phyloP scores from a whole-genome alignment of 306 rosid genomes.

The Dalbergia cultrata region DNA sequence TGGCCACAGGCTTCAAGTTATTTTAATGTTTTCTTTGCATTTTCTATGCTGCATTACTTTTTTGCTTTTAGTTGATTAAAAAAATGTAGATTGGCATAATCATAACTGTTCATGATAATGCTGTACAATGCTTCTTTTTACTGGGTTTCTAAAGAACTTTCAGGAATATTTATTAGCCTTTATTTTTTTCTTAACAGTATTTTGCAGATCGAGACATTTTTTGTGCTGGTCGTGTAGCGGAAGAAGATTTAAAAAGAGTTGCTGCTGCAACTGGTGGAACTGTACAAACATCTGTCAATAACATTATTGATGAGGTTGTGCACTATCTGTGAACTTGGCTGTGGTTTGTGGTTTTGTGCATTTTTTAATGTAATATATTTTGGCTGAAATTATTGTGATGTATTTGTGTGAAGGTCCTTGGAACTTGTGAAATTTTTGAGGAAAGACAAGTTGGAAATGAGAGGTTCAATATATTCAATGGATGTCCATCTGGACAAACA shows the following conservation, averaged over 20 bases:
- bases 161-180: not conserved
- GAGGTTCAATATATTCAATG: conserved; percentile 92
- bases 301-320: conserved; percentile 87
- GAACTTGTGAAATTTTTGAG: conserved; percentile 93
- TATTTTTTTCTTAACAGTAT: conserved; percentile 62
- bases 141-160: not conserved
- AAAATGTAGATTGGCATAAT: conserved; percentile 9
- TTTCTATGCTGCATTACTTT: not conserved
- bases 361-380: conserved; percentile 14
- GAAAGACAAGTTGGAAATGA: conserved; percentile 98
- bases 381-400: conserved; percentile 39
- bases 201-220: conserved; percentile 98
- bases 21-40: not conserved
- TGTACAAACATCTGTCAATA: conserved; percentile 95
- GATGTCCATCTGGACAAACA: conserved; percentile 94
- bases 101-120: not conserved
- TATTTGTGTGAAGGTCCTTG: conserved; percentile 78
- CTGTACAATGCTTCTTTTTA: not conserved
- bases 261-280: conserved; percentile 99
- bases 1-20: not conserved
- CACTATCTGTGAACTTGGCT: conserved; percentile 9
- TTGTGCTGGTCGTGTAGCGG: conserved; percentile 99
- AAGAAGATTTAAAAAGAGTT: conserved; percentile 92
- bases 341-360: conserved; percentile 19
- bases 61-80: not conserved